Evolutionary conservation across 1,284 basidiomycete species (phyloP), one percentile per base, ranked within the genome.

Genomic region (Cutaneotrichosporon sp.): DNA sequence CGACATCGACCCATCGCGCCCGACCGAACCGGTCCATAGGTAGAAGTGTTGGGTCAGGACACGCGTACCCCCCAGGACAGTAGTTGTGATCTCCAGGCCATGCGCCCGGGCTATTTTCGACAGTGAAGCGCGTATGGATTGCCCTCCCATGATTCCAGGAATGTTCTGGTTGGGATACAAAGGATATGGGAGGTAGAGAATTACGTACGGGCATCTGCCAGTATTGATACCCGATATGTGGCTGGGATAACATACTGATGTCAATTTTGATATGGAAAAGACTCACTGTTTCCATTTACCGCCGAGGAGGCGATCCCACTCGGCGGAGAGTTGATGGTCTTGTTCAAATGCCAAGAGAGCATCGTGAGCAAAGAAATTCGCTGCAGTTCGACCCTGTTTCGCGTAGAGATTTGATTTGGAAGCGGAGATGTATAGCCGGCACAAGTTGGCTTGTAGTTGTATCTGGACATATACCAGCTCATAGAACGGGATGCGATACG

Each of bases 191-290:
- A 0, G 75, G 74, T 14, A 75, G 56, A 26, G 84, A 84, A 75
- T 88, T 85, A 4, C 83, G 82, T 82, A 86, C 85, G 0, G 87
- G 87, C 72, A 87, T 84, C 69, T 89, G 88, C 87, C 88, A 89
- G 75, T 89, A 89, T 67, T 69, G 62, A 34, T 72, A 72, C 40
- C 64, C 66, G 49, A 76, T 70, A 49, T 74, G 73, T 5, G 72
- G 87, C 70, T 89, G 87, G 66, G 86, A 84, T 84, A 89, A 87
- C 84, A 88, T 88, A 69, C 87, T 86, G 51, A 3, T 11, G 62
- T 68, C 60, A 58, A 50, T 18, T 31, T 26, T 26, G 2, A 10
- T 4, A 16, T 21, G 7, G n/a, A 42, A 14, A 13, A 7, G 2
- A 72, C 70, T 61, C 57, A 72, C 72, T 75, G 69, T 30, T 72